phyloP scores from a whole-genome alignment of 345 rosid species.

The Eucalyptus globulus region DNA sequence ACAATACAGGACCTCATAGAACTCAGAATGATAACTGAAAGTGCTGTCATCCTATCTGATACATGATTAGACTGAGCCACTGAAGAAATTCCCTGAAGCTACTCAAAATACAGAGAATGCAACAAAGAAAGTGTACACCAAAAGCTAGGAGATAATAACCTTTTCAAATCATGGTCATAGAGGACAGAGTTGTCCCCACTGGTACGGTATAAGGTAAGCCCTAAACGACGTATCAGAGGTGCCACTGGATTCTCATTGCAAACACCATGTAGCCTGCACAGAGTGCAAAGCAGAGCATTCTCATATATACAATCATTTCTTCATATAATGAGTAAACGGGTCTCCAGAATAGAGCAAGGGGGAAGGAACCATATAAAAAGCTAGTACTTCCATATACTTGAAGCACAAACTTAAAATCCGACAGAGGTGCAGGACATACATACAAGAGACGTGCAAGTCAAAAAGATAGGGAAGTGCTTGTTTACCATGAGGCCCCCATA shows the following conservation, averaged over 20 bases:
- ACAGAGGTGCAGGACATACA: not conserved
- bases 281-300: not conserved
- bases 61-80: not conserved
- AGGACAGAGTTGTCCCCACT: constrained; percentile 85
- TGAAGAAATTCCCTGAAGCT: not conserved
- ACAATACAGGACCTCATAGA: not conserved
- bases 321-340: not conserved
- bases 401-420: not conserved
- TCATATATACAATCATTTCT: not conserved
- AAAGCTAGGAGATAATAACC: constrained; percentile 20
- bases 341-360: not conserved
- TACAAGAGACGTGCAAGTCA: not conserved
- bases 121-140: not conserved
- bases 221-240: constrained; percentile 61
- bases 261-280: constrained; percentile 81
- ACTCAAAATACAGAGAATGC: not conserved
- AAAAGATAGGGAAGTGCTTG: not conserved
- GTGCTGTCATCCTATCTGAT: not conserved
- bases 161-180: constrained; percentile 93
- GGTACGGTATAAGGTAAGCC: constrained; percentile 72
- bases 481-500: constrained; percentile 81
- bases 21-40: not conserved
- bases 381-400: not conserved
- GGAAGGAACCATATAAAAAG: not conserved
- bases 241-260: constrained; percentile 92